Evolutionary conservation across 2,329 filamentous ascomycete genomes (phyloP).

Genomic region (Aspergillus flavus): DNA sequence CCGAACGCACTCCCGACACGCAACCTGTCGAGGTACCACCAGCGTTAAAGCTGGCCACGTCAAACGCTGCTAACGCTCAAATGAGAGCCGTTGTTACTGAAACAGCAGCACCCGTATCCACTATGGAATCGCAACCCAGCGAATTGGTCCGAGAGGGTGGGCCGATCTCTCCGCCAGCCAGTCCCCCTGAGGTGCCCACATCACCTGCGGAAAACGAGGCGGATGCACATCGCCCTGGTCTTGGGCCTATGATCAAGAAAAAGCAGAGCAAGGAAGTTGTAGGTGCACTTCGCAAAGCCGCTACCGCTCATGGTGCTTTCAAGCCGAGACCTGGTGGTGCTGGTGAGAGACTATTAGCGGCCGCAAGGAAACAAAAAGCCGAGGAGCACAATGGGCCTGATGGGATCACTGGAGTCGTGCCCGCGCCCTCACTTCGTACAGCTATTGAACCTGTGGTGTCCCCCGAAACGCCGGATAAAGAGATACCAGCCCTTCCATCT

Average conservation of each 20-base stretch:
- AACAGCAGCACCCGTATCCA: constrained; percentile 5
- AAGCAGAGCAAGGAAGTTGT: constrained; percentile 74
- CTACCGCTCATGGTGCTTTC: constrained; percentile 71
- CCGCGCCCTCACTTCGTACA: constrained; percentile 63
- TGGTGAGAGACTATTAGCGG: constrained; percentile 72
- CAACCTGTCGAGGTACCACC: constrained; percentile 24
- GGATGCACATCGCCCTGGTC: constrained; percentile 67
- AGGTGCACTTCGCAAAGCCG: constrained; percentile 77
- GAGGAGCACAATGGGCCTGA: constrained; percentile 69
- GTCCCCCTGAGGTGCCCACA: constrained; percentile 17
- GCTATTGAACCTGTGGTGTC: constrained; percentile 40
- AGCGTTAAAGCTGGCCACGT: constrained; percentile 25
- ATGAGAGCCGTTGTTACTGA: constrained; percentile 13
- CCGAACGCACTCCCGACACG: constrained; percentile 18
- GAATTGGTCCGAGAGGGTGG: constrained; percentile 14
- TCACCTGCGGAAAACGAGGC: constrained; percentile 50
- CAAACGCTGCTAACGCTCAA: constrained; percentile 13
- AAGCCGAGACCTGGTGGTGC: constrained; percentile 87
- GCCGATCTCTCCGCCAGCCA: constrained; percentile 15
- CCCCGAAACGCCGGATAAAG: constrained; percentile 33
- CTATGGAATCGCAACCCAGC: constrained; percentile 11
- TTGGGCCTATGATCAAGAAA: constrained; percentile 88
- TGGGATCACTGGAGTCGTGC: constrained; percentile 86
- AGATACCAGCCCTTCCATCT: constrained; percentile 27
- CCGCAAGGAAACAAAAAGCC: constrained; percentile 55